Evolutionary conservation across 495 filamentous ascomycete species (phyloP).

Genomic region (Aspergillus indologenus): DNA sequence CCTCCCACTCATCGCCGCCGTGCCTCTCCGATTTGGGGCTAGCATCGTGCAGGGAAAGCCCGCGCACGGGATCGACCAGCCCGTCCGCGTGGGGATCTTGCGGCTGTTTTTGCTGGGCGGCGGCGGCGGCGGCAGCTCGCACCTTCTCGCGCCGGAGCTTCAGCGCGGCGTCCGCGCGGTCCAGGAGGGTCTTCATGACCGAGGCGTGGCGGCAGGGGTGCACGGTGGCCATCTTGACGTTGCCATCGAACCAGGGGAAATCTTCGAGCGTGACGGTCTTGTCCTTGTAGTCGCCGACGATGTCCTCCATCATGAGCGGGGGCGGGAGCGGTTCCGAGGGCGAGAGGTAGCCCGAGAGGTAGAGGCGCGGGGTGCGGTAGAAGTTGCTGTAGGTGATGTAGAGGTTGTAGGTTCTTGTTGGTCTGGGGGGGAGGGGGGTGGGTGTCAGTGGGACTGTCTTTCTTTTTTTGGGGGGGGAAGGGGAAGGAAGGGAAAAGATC

Average conservation of each 20-base stretch:
- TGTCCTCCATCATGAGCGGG: slow-evolving; percentile 96
- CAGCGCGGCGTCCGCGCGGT: slow-evolving; percentile 88
- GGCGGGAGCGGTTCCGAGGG: slow-evolving; percentile 81
- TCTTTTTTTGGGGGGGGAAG: not conserved
- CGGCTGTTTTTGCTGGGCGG: slow-evolving; percentile 42
- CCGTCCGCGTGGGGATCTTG: no score
- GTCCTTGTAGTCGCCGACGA: slow-evolving; percentile 98
- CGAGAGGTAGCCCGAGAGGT: slow-evolving; percentile 86
- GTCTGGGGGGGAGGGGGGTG: slow-evolving; percentile 43
- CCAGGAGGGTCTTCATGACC: slow-evolving; percentile 97
- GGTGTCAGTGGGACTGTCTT: no score
- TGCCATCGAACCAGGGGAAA: slow-evolving; percentile 82
- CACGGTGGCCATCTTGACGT: slow-evolving; percentile 90
- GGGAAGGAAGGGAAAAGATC: not conserved
- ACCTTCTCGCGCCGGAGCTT: slow-evolving; percentile 85
- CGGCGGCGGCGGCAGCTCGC: slow-evolving; percentile 29
- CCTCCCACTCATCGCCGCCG: slow-evolving; percentile 85
- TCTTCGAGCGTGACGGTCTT: slow-evolving; percentile 99
- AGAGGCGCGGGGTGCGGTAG: slow-evolving; percentile 94
- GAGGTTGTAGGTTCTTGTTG: slow-evolving; percentile 87
- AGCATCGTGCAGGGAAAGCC: slow-evolving; percentile 40
- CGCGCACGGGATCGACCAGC: slow-evolving; percentile 58
- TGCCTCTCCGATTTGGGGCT: slow-evolving; percentile 23
- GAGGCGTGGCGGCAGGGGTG: slow-evolving; percentile 92
- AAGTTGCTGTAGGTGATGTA: slow-evolving; percentile 98